Conservation (phyloP, 164 flowering plant genomes). For the Chimonanthus salicifolius region DNA sequence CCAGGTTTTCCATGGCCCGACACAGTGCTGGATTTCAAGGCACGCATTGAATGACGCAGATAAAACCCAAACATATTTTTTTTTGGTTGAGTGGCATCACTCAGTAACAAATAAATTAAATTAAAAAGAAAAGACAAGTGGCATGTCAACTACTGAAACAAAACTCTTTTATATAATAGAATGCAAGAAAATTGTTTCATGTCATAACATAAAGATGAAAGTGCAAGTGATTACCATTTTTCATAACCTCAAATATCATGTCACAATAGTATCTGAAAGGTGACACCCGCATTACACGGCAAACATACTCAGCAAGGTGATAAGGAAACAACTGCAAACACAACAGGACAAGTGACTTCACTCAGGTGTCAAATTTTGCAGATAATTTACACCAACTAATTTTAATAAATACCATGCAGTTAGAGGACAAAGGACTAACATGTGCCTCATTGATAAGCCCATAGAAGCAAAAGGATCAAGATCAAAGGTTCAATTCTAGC, state of each 20-base stretch:
- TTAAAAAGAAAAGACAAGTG: neutral
- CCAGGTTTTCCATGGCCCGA: too few relatives aligned
- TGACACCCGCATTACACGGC: conserved; percentile 95
- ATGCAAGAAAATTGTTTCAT: neutral
- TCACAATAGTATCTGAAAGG: conserved; percentile 99
- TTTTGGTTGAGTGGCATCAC: neutral
- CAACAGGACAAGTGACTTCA: neutral
- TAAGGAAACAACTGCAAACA: conserved; percentile 90
- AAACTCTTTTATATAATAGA: neutral
- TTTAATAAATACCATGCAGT: neutral
- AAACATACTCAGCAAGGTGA: conserved; percentile 95
- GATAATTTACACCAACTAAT: neutral
- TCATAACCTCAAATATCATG: conserved; percentile 98
- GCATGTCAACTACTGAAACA: neutral
- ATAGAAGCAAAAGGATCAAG: neutral
- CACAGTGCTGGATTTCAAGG: too few relatives aligned
- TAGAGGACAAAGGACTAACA: neutral
- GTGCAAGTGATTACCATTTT: conserved; percentile 57
- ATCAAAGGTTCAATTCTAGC: neutral
- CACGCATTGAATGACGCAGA: too few relatives aligned
- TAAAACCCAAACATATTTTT: too few relatives aligned
- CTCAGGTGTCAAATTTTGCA: neutral
- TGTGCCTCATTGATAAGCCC: too few relatives aligned
- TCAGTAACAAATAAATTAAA: too few relatives aligned
- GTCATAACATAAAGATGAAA: neutral